Percentiles rank a stretch among this genome's conserved stretches.
Conservation (phyloP, 139 green algal genomes). For the Diplosphaera chodatii region DNA sequence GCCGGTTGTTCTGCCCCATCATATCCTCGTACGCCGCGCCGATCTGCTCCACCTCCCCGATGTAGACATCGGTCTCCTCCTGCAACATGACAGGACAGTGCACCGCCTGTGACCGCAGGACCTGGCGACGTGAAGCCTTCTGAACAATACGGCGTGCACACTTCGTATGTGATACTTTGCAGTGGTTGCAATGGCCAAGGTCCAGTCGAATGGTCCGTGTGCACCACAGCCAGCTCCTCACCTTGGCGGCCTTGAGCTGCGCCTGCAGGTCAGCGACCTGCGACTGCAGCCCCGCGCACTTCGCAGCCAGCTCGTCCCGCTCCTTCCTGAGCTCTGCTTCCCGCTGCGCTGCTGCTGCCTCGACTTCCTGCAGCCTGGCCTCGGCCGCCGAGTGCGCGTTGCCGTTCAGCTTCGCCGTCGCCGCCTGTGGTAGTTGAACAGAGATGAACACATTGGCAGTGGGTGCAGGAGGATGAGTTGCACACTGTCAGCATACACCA, state of each 20-base stretch:
- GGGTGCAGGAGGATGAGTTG: no score
- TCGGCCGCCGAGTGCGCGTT: neutral
- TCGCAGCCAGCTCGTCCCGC: neutral
- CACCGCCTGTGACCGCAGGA: no score
- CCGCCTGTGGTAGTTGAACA: neutral
- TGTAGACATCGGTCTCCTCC: slow-evolving; percentile 53
- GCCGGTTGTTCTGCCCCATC: slow-evolving; percentile 65
- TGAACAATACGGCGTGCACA: no score
- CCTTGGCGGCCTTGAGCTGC: slow-evolving; percentile 3
- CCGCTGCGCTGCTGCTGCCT: neutral
- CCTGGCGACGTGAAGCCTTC: no score
- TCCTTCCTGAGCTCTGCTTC: neutral
- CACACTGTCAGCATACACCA: no score
- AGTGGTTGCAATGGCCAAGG: no score
- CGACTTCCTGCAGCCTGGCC: neutral
- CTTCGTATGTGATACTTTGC: no score
- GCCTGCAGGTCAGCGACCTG: neutral
- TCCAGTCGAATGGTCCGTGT: no score
- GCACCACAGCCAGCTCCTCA: no score
- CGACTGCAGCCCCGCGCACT: neutral
- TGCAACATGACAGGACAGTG: no score
- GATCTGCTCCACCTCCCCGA: slow-evolving; percentile 61
- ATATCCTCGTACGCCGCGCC: slow-evolving; percentile 69
- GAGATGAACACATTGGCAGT: no score
- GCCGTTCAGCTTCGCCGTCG: slow-evolving; percentile 1